Evolutionary conservation across 2,329 filamentous ascomycete genomes (phyloP).

Genomic region (Aureobasidium namibiae): DNA sequence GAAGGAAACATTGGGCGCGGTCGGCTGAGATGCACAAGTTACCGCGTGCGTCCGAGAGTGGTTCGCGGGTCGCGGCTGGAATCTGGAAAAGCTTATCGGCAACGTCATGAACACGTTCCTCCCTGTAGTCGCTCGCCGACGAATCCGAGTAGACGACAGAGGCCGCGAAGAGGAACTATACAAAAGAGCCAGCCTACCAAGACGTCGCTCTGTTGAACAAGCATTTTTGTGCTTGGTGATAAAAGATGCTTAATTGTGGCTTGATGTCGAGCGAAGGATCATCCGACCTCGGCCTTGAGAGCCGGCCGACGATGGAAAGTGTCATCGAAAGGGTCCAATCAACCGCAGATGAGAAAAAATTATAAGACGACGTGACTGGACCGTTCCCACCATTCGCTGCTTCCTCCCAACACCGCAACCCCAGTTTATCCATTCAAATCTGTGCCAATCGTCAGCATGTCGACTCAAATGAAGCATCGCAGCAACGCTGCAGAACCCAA

Average conservation of each 20-base stretch:
- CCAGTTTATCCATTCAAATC: not conserved
- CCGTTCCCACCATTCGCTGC: slow-evolving; percentile 3
- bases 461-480: slow-evolving; percentile 9
- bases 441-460: no score
- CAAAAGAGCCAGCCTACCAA: no score
- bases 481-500: slow-evolving; percentile 18
- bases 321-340: slow-evolving; percentile 1
- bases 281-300: slow-evolving; percentile 2
- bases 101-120: not conserved
- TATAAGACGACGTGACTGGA: slow-evolving; percentile 7
- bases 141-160: not conserved
- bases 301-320: slow-evolving; percentile 2
- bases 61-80: not conserved
- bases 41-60: not conserved
- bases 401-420: not conserved
- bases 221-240: not conserved
- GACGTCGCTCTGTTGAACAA: not conserved
- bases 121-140: not conserved
- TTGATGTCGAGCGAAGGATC: not conserved
- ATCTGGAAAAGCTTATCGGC: not conserved
- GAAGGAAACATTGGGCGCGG: not conserved
- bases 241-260: slow-evolving; percentile 1
- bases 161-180: no score
- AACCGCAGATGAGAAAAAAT: not conserved
- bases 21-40: not conserved